Evolutionary conservation across 768 basidiomycete genomes (phyloP).

Genomic region (Auriscalpium microsporum): DNA sequence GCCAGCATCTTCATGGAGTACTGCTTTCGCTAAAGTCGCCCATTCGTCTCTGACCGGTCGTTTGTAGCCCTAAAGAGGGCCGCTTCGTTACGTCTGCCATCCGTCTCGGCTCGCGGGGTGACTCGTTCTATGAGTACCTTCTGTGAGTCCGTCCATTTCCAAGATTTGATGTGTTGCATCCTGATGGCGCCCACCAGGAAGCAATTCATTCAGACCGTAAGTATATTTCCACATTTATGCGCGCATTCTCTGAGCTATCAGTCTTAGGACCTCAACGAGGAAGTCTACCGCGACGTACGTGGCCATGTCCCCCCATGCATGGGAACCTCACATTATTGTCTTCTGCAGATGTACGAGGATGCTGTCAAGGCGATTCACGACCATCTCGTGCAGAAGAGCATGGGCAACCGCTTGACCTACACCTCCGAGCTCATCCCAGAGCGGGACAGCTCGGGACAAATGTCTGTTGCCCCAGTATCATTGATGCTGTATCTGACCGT

Average conservation of each 20-base stretch:
- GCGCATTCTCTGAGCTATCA: slow-evolving; percentile 1
- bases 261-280: slow-evolving; percentile 59
- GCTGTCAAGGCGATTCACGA: slow-evolving; percentile 77
- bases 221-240: slow-evolving; percentile 8
- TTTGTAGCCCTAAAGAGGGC: slow-evolving; percentile 38
- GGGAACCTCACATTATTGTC: background rate
- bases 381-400: slow-evolving; percentile 61
- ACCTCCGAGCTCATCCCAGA: slow-evolving; percentile 78
- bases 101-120: slow-evolving; percentile 84
- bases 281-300: slow-evolving; percentile 65
- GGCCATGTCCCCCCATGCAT: background rate
- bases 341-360: slow-evolving; percentile 76
- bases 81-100: slow-evolving; percentile 61
- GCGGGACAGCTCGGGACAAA: slow-evolving; percentile 20
- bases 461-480: slow-evolving; percentile 23
- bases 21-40: background rate
- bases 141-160: slow-evolving; percentile 42
- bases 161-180: background rate
- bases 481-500: background rate
- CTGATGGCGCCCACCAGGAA: slow-evolving; percentile 33
- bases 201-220: slow-evolving; percentile 76
- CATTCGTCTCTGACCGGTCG: background rate
- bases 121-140: slow-evolving; percentile 91
- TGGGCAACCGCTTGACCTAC: slow-evolving; percentile 53
- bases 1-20: slow-evolving; percentile 83